Percentiles rank a stretch among this genome's conserved stretches.
Conservation (phyloP, 495 filamentous ascomycete genomes). For the Aspergillus baeticus region DNA sequence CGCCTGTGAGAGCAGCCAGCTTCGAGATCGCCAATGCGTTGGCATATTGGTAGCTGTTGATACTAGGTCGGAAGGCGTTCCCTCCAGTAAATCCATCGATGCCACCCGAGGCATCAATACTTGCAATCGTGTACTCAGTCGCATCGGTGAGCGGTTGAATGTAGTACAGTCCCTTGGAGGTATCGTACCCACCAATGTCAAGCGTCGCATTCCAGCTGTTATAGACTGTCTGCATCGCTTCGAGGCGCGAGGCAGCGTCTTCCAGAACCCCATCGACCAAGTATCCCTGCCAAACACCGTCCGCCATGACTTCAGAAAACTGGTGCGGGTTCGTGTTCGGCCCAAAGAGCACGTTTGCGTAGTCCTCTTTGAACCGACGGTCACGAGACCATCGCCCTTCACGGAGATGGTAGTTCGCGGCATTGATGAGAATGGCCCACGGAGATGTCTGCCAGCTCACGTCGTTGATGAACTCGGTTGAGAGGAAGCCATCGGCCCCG, state of each 20-base stretch:
- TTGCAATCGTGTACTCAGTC: constrained; percentile 33
- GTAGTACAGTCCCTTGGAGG: constrained; percentile 24
- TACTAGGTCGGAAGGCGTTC: constrained; percentile 28
- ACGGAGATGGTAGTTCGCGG: constrained; percentile 28
- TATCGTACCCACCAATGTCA: constrained; percentile 22
- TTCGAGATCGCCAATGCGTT: constrained; percentile 30
- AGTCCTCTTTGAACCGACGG: constrained; percentile 29
- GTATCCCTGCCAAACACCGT: constrained; percentile 29
- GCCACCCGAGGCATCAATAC: constrained; percentile 27
- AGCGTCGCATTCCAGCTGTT: constrained; percentile 21
- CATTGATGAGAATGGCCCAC: constrained; percentile 25
- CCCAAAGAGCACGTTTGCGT: constrained; percentile 22
- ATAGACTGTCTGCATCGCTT: constrained; percentile 23
- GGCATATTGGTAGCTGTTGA: constrained; percentile 34
- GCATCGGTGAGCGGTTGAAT: constrained; percentile 29
- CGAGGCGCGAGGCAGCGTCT: constrained; percentile 18
- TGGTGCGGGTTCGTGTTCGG: constrained; percentile 19
- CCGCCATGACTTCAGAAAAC: constrained; percentile 27
- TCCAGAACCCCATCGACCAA: constrained; percentile 27
- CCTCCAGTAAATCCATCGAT: constrained; percentile 28
- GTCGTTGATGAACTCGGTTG: constrained; percentile 32
- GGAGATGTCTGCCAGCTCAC: constrained; percentile 25
- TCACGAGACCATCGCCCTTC: constrained; percentile 34
- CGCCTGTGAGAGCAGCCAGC: constrained; percentile 22
- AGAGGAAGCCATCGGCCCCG: constrained; percentile 26